Percentiles rank a stretch among this genome's conserved stretches.
Conservation (phyloP, 495 filamentous ascomycete species). For the Pseudoneurospora amorphoporcata region DNA sequence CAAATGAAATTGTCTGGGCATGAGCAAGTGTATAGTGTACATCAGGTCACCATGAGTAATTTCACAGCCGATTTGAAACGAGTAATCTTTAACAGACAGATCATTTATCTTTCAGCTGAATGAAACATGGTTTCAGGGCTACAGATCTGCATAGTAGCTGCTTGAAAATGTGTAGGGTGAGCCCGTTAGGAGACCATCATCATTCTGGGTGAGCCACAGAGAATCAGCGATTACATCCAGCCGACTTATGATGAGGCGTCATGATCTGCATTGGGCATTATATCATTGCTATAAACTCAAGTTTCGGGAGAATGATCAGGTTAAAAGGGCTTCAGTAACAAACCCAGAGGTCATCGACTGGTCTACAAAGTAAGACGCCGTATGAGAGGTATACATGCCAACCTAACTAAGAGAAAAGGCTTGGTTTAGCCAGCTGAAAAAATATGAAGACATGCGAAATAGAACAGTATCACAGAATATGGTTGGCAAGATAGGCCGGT, state of each 20-base stretch:
- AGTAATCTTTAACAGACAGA: not conserved
- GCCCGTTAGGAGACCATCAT: not conserved
- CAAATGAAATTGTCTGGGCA: not conserved
- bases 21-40: not conserved
- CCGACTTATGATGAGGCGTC: not conserved
- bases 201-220: not conserved
- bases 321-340: not conserved
- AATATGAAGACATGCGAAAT: not conserved
- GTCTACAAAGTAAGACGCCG: not conserved
- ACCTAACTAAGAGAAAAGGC: not conserved
- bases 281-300: not conserved
- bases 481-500: not conserved
- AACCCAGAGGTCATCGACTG: not conserved
- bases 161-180: not conserved
- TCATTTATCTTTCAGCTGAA: not conserved
- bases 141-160: not conserved
- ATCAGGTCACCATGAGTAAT: not conserved
- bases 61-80: not conserved
- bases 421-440: not conserved
- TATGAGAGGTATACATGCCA: not conserved
- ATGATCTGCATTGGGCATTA: not conserved
- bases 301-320: not conserved
- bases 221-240: not conserved
- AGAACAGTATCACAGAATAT: not conserved
- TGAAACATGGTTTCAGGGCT: not conserved